Evolutionary conservation across 495 filamentous ascomycete species (phyloP), one percentile per base, ranked within the genome.

Genomic region (Choiromyces venosus): DNA sequence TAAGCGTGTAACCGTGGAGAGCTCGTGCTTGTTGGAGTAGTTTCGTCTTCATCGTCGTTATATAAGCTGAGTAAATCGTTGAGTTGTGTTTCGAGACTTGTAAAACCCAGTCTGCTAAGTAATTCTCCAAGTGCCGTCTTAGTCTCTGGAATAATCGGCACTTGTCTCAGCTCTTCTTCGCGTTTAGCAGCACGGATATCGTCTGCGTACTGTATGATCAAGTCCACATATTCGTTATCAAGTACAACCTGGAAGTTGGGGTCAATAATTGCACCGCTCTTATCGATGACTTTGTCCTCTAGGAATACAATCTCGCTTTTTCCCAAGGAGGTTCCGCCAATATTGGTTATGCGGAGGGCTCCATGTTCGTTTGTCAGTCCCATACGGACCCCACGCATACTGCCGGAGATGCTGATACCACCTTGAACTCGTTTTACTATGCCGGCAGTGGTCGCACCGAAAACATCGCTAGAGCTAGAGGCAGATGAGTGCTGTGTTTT

Each of bases 251-350:
- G 44, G 65, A 79, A 76, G 65, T 82, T 83, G 29, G 93, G 91
- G 83, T 97, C 95, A 52, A 87, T 86, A 72, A 93, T 87, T 33
- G 52, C 25, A 29, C 52, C 52, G 68, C 90, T 89, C 73, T 89
- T 77, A 42, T 73, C 88, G 67, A 96, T 87, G 44, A 92, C 87
- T 42, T 93, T 89, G 36, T 91, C 87, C n/a, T 88, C 85, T 71
- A 99, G 85, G 79, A 93, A 92, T 70, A 97, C 88, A 79, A 90
- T 93, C 83, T 99, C 95, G 77, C 97, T 93, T 72, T 92, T 90
- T 12, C 95, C 95, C 1, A 99, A 84, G 0, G 90, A 86, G 37
- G 96, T 86, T 78, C 91, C 91, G 65, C 91, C 91, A 82, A 98
- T 87, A 61, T 90, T 90, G 71, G 89, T 91, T 35, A 96, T 87